Evolutionary conservation across 805 yeast species (phyloP).

Genomic region (Teunomyces tritomae): DNA sequence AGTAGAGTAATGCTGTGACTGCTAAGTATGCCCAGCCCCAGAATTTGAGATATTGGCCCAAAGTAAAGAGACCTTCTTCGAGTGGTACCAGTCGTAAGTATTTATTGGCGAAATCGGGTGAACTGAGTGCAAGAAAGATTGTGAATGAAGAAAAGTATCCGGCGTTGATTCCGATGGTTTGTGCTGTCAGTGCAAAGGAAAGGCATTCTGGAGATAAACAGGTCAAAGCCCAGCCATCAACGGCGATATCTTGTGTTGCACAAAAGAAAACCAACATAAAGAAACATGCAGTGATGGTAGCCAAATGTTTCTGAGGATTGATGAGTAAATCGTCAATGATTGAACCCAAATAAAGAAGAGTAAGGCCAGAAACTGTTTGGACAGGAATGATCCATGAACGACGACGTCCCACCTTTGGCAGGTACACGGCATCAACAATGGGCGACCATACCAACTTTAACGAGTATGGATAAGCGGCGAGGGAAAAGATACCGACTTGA

Average conservation of each 20-base stretch:
- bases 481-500: slow-evolving; percentile 84
- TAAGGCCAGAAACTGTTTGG: slow-evolving; percentile 73
- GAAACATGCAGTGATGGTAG: slow-evolving; percentile 64
- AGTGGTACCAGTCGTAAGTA: slow-evolving; percentile 64
- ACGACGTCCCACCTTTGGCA: slow-evolving; percentile 69
- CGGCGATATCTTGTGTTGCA: slow-evolving; percentile 98
- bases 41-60: slow-evolving; percentile 72
- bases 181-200: slow-evolving; percentile 95
- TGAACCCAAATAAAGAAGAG: slow-evolving; percentile 64
- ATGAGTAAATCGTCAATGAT: slow-evolving; percentile 50
- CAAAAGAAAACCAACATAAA: slow-evolving; percentile 79
- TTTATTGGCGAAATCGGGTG: slow-evolving; percentile 88
- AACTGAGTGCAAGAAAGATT: slow-evolving; percentile 83
- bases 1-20: slow-evolving; percentile 61
- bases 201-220: slow-evolving; percentile 73
- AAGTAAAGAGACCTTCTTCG: slow-evolving; percentile 63
- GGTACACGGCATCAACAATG: slow-evolving; percentile 83
- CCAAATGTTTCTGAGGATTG: slow-evolving; percentile 49
- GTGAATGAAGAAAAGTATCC: slow-evolving; percentile 94
- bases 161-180: slow-evolving; percentile 89
- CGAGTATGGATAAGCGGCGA: slow-evolving; percentile 94
- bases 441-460: slow-evolving; percentile 94
- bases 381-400: slow-evolving; percentile 94
- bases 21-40: slow-evolving; percentile 73
- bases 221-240: slow-evolving; percentile 98